Percentiles rank a stretch among this genome's conserved stretches.
These are phyloP conservation scores for Vitis hybrid DNA, from an alignment of 177 flowering plant species.

Conservation along the genomic window DNA sequence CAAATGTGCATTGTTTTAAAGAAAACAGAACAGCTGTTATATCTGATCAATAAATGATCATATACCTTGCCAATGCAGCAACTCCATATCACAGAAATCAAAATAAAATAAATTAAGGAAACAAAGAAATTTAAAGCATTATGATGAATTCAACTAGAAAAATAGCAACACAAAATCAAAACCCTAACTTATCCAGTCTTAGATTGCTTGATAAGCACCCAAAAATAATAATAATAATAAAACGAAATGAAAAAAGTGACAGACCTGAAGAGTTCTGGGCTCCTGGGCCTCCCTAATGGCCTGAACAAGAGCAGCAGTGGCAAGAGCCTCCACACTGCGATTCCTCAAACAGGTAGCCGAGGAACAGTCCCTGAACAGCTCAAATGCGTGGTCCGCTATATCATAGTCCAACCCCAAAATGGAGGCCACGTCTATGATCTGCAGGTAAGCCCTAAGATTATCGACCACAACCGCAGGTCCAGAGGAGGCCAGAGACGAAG, in stretches of 20 bases:
- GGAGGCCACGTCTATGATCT: conserved; percentile 88
- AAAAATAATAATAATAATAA: not conserved
- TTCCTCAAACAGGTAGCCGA: conserved; percentile 95
- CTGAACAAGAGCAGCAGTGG: conserved; percentile 96
- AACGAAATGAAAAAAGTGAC: not conserved
- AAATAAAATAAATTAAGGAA: not conserved
- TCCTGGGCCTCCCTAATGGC: conserved; percentile 98
- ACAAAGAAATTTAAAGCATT: not conserved
- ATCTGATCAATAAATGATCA: no score
- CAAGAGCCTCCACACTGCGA: conserved; percentile 93
- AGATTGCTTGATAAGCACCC: no score
- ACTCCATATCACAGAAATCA: no score
- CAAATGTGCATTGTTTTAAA: not conserved
- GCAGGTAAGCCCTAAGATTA: conserved; percentile 87
- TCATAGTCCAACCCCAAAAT: conserved; percentile 76
- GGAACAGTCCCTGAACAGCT: conserved; percentile 89
- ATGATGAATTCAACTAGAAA: not conserved
- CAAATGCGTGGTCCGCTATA: conserved; percentile 89
- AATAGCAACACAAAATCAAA: not conserved
- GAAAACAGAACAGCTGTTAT: not conserved
- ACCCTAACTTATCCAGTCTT: not conserved
- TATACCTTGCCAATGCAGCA: no score
- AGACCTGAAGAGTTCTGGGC: conserved; percentile 96
- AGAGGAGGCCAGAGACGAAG: conserved; percentile 23
- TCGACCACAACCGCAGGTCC: conserved; percentile 68